phyloP scores from a whole-genome alignment of 345 rosid genomes.

The Populus pruinosa region DNA sequence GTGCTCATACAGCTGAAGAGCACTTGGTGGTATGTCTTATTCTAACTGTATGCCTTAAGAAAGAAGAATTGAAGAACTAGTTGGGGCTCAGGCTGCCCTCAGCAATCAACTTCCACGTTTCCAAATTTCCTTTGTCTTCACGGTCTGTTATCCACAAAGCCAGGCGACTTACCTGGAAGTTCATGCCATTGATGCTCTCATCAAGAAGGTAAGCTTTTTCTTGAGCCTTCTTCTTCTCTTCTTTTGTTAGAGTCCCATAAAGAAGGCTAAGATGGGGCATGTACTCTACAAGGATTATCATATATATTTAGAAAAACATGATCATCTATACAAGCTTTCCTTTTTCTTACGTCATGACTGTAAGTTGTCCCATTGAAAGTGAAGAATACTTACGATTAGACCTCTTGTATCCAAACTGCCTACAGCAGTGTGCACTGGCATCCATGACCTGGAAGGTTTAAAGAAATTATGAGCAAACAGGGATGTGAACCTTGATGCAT shows the following conservation, averaged over 20 bases:
- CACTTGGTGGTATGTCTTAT: background rate
- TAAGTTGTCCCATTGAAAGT: background rate
- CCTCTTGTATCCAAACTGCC: conserved; percentile 46
- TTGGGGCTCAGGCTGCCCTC: conserved; percentile 46
- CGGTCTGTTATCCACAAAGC: conserved; percentile 64
- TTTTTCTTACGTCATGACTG: background rate
- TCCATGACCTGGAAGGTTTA: conserved; percentile 51
- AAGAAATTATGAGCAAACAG: background rate
- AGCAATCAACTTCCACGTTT: conserved; percentile 74
- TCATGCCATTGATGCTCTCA: conserved; percentile 39
- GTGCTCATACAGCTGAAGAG: background rate
- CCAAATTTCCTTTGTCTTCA: conserved; percentile 47
- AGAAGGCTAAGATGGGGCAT: conserved; percentile 90
- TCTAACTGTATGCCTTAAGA: background rate
- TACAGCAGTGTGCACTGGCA: conserved; percentile 52
- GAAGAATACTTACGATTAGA: conserved; percentile 46
- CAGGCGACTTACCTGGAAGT: conserved; percentile 54
- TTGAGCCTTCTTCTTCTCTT: conserved; percentile 67
- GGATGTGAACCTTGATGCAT: background rate
- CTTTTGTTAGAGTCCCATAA: conserved; percentile 66
- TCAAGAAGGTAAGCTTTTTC: conserved; percentile 58
- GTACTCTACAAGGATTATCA: conserved; percentile 50
- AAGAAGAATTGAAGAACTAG: conserved; percentile 16
- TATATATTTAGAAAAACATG: background rate
- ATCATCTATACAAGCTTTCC: background rate